Evolutionary conservation across 352 stramenopile species (phyloP).

Genomic region (Thraustochytrium sp.): DNA sequence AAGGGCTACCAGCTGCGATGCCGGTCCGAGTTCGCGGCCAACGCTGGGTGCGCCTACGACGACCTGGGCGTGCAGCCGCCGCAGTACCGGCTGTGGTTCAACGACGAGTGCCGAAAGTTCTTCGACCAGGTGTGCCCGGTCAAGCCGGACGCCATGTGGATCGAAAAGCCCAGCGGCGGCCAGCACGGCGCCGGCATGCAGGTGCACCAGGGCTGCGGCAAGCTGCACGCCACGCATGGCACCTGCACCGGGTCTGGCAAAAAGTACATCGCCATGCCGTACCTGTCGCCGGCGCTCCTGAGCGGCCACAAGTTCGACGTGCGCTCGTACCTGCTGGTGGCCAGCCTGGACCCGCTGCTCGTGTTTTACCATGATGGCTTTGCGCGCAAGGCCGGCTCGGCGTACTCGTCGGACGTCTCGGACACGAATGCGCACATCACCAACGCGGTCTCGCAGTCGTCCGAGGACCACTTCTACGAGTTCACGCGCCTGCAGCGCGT

Average conservation of each 20-base stretch:
- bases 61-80: constrained; percentile 7
- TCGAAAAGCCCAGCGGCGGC: constrained; percentile 38
- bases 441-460: constrained; percentile 34
- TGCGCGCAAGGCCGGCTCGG: constrained; percentile 22
- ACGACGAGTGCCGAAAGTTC: constrained; percentile 31
- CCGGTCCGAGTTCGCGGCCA: constrained; percentile 31
- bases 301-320: constrained; percentile 42
- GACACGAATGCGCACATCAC: constrained; percentile 42
- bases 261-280: constrained; percentile 45
- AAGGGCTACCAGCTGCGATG: constrained; percentile 35
- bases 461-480: constrained; percentile 34
- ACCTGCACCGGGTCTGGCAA: neutral
- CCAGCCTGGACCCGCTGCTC: constrained; percentile 26
- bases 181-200: constrained; percentile 40
- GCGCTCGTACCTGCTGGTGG: constrained; percentile 37
- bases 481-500: constrained; percentile 2
- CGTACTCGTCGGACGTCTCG: constrained; percentile 14
- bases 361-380: constrained; percentile 45
- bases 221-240: neutral
- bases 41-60: constrained; percentile 17
- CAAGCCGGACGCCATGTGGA: constrained; percentile 10
- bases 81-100: constrained; percentile 38
- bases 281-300: constrained; percentile 32
- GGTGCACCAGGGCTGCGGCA: constrained; percentile 19
- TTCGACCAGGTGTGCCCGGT: constrained; percentile 13